Conservation (phyloP, 805 yeast genomes). For the Osmozyma mogii region DNA sequence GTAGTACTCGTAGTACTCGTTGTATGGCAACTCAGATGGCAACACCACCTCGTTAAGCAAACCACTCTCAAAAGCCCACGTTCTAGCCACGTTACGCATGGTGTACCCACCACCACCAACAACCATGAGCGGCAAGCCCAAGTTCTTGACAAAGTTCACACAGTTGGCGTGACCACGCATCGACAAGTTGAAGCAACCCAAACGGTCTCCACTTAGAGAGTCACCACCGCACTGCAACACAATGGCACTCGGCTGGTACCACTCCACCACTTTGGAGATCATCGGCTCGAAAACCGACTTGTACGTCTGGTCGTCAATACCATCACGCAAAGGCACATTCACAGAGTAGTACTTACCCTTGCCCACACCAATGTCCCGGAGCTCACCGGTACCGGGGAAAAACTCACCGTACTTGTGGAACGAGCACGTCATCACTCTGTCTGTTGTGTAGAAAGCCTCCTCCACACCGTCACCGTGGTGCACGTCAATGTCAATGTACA, state of each 20-base stretch:
- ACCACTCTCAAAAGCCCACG: constrained; percentile 94
- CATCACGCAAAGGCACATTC: constrained; percentile 84
- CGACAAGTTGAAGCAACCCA: constrained; percentile 92
- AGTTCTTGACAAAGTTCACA: constrained; percentile 76
- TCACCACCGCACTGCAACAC: constrained; percentile 99
- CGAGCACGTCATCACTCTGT: constrained; percentile 92
- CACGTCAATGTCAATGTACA: constrained; percentile 89
- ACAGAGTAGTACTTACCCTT: constrained; percentile 77
- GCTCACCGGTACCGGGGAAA: constrained; percentile 89
- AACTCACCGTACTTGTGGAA: constrained; percentile 93
- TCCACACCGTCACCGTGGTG: constrained; percentile 99
- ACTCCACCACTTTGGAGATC: constrained; percentile 64
- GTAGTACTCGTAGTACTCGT: constrained; percentile 93
- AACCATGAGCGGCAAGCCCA: constrained; percentile 85
- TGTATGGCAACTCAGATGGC: constrained; percentile 79
- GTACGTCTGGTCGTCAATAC: constrained; percentile 86
- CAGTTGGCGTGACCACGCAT: constrained; percentile 96
- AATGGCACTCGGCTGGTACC: constrained; percentile 93
- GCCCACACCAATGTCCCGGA: constrained; percentile 78
- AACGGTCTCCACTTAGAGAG: constrained; percentile 88
- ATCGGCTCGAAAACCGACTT: constrained; percentile 86
- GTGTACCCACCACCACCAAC: constrained; percentile 99
- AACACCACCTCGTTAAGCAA: constrained; percentile 71
- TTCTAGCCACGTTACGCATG: constrained; percentile 90
- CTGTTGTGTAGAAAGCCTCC: constrained; percentile 92